phyloP scores from a whole-genome alignment of 2,329 filamentous ascomycete species.

The Monosporascus sp. region DNA sequence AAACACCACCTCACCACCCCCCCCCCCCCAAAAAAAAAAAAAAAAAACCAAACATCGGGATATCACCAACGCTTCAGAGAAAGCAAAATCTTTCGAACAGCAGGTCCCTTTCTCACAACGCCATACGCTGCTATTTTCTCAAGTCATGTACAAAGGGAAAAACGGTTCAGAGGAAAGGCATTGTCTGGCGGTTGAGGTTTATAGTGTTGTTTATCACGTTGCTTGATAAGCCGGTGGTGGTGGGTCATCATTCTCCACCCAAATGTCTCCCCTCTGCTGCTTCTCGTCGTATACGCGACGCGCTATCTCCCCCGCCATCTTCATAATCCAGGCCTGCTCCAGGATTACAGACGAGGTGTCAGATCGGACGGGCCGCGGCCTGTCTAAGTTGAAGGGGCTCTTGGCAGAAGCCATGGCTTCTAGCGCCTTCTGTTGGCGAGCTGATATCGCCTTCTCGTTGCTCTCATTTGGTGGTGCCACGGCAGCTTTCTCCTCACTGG shows the following conservation, averaged over 20 bases:
- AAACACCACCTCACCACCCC: too few relatives aligned
- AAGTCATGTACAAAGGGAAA: conserved; percentile 5
- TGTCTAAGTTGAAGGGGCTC: conserved; percentile 22
- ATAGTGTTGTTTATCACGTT: conserved; percentile 28
- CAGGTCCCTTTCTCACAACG: background rate
- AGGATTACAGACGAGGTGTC: conserved; percentile 57
- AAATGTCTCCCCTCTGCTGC: conserved; percentile 44
- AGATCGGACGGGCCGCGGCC: conserved; percentile 32
- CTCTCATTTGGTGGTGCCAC: conserved; percentile 7
- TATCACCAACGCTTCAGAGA: too few relatives aligned
- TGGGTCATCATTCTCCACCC: conserved; percentile 50
- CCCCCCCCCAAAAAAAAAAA: too few relatives aligned
- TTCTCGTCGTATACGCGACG: conserved; percentile 85
- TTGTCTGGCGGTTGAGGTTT: conserved; percentile 1
- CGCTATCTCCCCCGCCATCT: conserved; percentile 91
- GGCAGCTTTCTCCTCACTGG: conserved; percentile 9
- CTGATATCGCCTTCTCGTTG: conserved; percentile 5
- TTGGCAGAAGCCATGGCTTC: conserved; percentile 20
- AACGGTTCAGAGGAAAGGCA: background rate
- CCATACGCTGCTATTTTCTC: too few relatives aligned
- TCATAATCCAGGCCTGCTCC: conserved; percentile 81
- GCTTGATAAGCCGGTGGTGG: conserved; percentile 61
- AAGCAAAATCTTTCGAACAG: background rate
- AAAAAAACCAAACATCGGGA: too few relatives aligned
- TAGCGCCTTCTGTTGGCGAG: conserved; percentile 19